Conservation (phyloP, 306 rosid species). For the Trifolium pratense region DNA sequence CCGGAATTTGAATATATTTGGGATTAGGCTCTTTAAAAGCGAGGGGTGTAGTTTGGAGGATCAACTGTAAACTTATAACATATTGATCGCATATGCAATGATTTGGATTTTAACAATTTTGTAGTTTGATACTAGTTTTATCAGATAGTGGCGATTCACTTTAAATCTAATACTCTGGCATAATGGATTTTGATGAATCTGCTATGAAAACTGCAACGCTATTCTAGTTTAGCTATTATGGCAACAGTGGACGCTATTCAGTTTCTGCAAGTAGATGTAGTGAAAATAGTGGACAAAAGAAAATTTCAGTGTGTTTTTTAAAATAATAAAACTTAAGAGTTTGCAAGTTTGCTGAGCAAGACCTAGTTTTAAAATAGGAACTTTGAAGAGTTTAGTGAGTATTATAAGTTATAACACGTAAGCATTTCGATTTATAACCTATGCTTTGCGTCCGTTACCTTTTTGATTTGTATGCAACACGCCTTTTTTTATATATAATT, state of each 20-base stretch:
- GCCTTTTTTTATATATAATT: not conserved
- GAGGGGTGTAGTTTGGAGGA: not conserved
- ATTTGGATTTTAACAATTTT: not conserved
- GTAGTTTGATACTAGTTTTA: not conserved
- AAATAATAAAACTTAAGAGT: not conserved
- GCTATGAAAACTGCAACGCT: not conserved
- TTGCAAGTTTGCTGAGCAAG: not conserved
- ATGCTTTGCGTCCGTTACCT: too few species aligned
- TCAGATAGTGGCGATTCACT: not conserved
- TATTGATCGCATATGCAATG: not conserved
- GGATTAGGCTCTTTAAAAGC: not conserved
- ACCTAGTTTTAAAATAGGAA: not conserved
- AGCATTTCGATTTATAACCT: too few species aligned
- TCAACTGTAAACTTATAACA: not conserved
- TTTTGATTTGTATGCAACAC: not conserved
- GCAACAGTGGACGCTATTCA: not conserved
- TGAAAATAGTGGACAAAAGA: not conserved
- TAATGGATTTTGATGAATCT: not conserved
- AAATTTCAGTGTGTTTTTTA: not conserved
- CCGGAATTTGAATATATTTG: slow-evolving; percentile 11
- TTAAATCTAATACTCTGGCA: not conserved
- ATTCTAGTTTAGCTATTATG: not conserved
- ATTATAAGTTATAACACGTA: too few species aligned
- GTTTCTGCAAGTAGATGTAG: not conserved
- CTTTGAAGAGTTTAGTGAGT: not conserved